Conservation (phyloP, 2,329 filamentous ascomycete species). For the Drechslerella stenobrocha region DNA sequence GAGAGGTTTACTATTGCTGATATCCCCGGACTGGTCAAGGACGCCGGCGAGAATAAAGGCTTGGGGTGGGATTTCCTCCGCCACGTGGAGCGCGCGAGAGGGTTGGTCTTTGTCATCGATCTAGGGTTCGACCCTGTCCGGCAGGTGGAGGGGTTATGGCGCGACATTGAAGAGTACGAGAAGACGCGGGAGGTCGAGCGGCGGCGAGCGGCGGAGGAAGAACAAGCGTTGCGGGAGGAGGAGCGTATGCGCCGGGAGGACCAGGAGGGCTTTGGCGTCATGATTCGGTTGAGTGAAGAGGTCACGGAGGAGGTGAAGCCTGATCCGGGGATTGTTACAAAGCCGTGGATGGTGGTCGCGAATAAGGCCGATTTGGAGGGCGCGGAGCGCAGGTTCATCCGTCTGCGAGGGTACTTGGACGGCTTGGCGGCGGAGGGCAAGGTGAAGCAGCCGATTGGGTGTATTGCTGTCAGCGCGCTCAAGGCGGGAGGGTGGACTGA, state of each 20-base stretch:
- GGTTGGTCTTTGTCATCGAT: slow-evolving; percentile 92
- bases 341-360: slow-evolving; percentile 95
- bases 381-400: slow-evolving; percentile 75
- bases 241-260: slow-evolving; percentile 31
- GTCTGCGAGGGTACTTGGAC: slow-evolving; percentile 71
- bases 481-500: slow-evolving; percentile 34
- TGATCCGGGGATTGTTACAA: slow-evolving; percentile 62
- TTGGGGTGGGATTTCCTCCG: slow-evolving; percentile 88
- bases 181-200: slow-evolving; percentile 51
- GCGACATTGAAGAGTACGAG: slow-evolving; percentile 83
- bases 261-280: slow-evolving; percentile 13
- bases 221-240: slow-evolving; percentile 25
- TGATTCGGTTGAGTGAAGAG: slow-evolving; percentile 24
- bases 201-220: slow-evolving; percentile 50
- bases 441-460: slow-evolving; percentile 30
- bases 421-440: slow-evolving; percentile 60
- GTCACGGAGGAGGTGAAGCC: slow-evolving; percentile 11
- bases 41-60: slow-evolving; percentile 87
- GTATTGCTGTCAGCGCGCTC: slow-evolving; percentile 43
- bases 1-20: slow-evolving; percentile 90
- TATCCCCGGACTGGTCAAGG: slow-evolving; percentile 90
- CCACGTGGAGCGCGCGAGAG: slow-evolving; percentile 89
- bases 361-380: slow-evolving; percentile 84
- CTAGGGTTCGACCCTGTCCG: slow-evolving; percentile 77
- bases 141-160: slow-evolving; percentile 82